Evolutionary conservation across 2,329 filamentous ascomycete genomes (phyloP), one percentile per base, ranked within the genome.

Genomic region (Trichoderma sp.): DNA sequence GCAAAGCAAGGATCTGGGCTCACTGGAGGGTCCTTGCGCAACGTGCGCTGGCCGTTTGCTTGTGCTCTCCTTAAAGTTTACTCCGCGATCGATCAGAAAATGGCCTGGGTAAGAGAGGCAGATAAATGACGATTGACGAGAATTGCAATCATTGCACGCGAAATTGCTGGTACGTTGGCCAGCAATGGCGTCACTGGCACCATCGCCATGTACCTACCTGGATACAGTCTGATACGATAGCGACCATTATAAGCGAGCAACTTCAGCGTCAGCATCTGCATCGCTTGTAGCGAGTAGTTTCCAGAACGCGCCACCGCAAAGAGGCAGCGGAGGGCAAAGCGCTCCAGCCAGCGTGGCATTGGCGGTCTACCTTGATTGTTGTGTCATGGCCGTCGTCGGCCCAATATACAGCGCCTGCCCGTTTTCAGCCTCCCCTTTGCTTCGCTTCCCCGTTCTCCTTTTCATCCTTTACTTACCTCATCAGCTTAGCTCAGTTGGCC

Each of bases 31-130:
- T 33, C 65, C 40, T 19, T 68, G 65, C 65, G 64, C 56, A 55
- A 27, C 61, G 49, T 64, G 47, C 29, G 49, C 61, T 64, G 59
- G 59, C n/a, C 29, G n/a, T 31, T 47, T 31, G 53, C 21, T 35
- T 33, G 63, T 33, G 5, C 33, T 56, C 52, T 52, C 52, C 31
- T 64, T 64, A 24, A 55, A n/a, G 52, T 27, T 14, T 57, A 58
- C 64, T 67, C 64, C 53, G 33, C 64, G 55, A 67, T 67, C 64
- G 64, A 67, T 67, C 64, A 67, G 21, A 55, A 31, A 4, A 19
- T 56, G 49, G 60, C 31, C 31, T 66, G 63, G 52, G 37, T 14
- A 59, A 29, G 59, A 59, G 21, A 43, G 53, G 53, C 63, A 58
- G 35, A 55, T 33, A 27, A 35, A 58, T 31, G 62, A 40, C 62